Percentiles rank a stretch among this genome's conserved stretches.
Conservation (phyloP, 176 grass and related monocot genomes). For the Microstegium vimineum region DNA sequence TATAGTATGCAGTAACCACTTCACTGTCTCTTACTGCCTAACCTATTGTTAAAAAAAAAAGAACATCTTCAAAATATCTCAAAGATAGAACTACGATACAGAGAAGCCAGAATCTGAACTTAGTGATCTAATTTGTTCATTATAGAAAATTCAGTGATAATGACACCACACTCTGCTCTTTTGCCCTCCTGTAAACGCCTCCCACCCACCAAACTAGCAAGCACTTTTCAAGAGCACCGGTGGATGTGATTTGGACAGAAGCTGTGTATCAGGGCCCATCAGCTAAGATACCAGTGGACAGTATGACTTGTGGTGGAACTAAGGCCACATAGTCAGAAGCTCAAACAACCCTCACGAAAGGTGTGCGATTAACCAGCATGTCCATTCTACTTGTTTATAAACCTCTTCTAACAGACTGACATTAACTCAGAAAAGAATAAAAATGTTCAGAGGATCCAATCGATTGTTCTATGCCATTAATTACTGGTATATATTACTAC, state of each 20-base stretch:
- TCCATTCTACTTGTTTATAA: background rate
- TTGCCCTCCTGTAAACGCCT: background rate
- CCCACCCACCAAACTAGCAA: constrained; percentile 18
- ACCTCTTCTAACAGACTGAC: background rate
- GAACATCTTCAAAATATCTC: background rate
- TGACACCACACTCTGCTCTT: background rate
- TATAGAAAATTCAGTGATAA: no score
- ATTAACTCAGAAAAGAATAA: background rate
- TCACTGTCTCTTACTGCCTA: background rate
- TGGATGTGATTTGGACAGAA: constrained; percentile 23
- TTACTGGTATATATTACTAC: background rate
- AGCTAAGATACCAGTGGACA: constrained; percentile 18
- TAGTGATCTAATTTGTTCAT: no score
- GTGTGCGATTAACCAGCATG: background rate
- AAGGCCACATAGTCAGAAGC: background rate
- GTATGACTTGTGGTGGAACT: constrained; percentile 1
- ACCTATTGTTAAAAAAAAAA: background rate
- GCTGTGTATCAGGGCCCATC: background rate
- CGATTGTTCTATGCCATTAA: background rate
- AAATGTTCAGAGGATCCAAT: background rate
- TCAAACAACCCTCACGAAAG: no score
- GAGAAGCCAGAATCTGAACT: background rate
- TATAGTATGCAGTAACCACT: background rate
- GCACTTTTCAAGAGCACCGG: background rate
- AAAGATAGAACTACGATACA: background rate